Base-by-base conservation (phyloP, 2,329 filamentous ascomycete species). In the Penicillium concentricum region DNA sequence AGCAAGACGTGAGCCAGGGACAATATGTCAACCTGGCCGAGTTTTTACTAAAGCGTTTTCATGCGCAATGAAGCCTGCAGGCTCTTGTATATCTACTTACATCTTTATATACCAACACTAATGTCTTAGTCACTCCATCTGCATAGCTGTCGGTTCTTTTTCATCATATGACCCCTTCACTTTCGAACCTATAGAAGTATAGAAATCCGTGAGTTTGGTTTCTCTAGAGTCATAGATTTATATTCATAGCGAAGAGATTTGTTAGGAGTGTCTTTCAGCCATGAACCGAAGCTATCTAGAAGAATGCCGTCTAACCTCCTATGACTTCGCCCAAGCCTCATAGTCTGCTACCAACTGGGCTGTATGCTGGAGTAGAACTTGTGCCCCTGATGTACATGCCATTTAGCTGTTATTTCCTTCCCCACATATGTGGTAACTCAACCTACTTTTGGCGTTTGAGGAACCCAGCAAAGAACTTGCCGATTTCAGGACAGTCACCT, bases 381-480 rank as follows among this genome's bases (percentile, higher is more conserved):
- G 10, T 20, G 20, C 5, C 9, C 15, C 37, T 45, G 6, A 5
- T 37, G 16, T 9, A 37, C 20, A 41, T 49, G 16, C 7, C 10
- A 12, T 51, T 37, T 41, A 48, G 42, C 16, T n/a, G 45, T 28
- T 22, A 20, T n/a, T 2, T 44, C 16, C n/a, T 18, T 18, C 24
- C 16, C 13, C 18, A 18, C 16, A 22, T 26, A 41, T 47, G 12
- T 18, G 26, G 28, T 20, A 37, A 30, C n/a, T 28, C 37, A 54
- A 56, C 57, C 46, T 63, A 64, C 56, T 32, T 57, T 57, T 65
- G 65, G 2, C 58, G 55, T 32, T 63, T 59, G 34, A 73, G 54
- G 32, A 75, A 76, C 13, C 68, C 68, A 10, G 61, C 61, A 48
- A 77, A 76, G 55, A 76, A 76, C 0, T 64, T 55, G 16, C 70